Evolutionary conservation across 139 green algal genomes (phyloP), one percentile per base, ranked within the genome.

Genomic region (Dunaliella primolecta): DNA sequence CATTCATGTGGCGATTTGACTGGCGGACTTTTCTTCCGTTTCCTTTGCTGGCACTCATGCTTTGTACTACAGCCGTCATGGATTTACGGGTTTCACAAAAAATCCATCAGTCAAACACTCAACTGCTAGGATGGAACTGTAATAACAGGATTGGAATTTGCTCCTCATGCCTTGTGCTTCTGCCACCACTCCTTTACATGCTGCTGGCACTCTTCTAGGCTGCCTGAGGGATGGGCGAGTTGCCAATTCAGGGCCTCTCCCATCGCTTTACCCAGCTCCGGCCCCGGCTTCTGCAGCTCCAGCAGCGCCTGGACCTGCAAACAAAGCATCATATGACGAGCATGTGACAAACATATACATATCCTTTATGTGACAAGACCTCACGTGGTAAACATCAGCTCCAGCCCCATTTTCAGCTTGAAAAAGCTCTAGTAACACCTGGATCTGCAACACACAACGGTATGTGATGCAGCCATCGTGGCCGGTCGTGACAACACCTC

Each of bases 171-270:
- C 75, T 25, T 2, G n/a, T 80, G n/a, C 2, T 38, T 33, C 75
- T 37, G 3, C 37, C 36, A 75, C 81, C 81, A 84, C 81, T 37
- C 29, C 71, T 72, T 80, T 3, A 85, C n/a, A 77, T 77, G 36
- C 38, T 56, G 31, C 75, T 78, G 27, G 75, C 75, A 82, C 72
- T 96, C 84, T 33, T 95, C 87, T 30, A 77, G 71, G 0, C 56
- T 90, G 27, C 89, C 94, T 1, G 76, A 0, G 0, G 94, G 94
- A 83, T 96, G 78, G 25, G 84, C 84, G 2, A 97, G 90, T 89
- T 97, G 94, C 93, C 94, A 97, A 38, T 95, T 89, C 81, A 94
- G 86, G 24, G 92, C 86, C 35, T 81, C 87, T 31, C 87, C 88
- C 84, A 93, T 89, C 20, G 91, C 70, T 56, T 86, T 83, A 27